Evolutionary conservation across 2,329 filamentous ascomycete genomes (phyloP), one percentile per base, ranked within the genome.

Genomic region (Cordyceps cicadae): DNA sequence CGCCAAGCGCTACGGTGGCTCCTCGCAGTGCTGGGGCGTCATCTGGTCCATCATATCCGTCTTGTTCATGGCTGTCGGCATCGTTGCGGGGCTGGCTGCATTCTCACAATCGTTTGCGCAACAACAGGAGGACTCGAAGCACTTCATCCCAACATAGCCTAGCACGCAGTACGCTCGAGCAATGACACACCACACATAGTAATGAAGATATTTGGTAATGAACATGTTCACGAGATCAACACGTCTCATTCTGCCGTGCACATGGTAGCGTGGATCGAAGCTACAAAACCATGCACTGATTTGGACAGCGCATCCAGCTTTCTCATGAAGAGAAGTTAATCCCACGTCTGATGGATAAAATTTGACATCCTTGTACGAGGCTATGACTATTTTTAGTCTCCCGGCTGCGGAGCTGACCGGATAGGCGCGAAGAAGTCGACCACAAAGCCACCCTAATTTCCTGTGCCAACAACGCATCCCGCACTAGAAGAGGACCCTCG

Each of bases 1-100:
- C 67, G 88, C 89, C 8, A 80, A 90, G 73, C 80, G 85, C 24
- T 92, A 92, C 66, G 89, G 89, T 12, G 89, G 89, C 41, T 91
- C 87, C 0, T 90, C 87, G 1, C 87, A 88, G 68, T 92, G 88
- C 77, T 92, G 89, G 89, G 89, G 89, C 9, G 77, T 92, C 15
- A 82, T 91, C 58, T 93, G 89, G 89, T 87, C 84, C 54, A 75
- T 92, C 56, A 81, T 93, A 58, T 89, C 87, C 0, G 68, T 92
- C 26, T 64, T 81, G 0, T 86, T 93, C 70, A 90, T 92, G 87
- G 81, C 85, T 6, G 77, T 78, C 15, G 88, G 85, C 2, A 92
- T 93, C 64, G 73, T 92, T n/a, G 87, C 86, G 5, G 89, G 87
- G 1, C 80, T 93, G 48, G 89, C 88, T 0, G 88, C 88, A 8